Base-by-base conservation (phyloP, 106 monocot species). In the Dendrobium huoshanense region DNA sequence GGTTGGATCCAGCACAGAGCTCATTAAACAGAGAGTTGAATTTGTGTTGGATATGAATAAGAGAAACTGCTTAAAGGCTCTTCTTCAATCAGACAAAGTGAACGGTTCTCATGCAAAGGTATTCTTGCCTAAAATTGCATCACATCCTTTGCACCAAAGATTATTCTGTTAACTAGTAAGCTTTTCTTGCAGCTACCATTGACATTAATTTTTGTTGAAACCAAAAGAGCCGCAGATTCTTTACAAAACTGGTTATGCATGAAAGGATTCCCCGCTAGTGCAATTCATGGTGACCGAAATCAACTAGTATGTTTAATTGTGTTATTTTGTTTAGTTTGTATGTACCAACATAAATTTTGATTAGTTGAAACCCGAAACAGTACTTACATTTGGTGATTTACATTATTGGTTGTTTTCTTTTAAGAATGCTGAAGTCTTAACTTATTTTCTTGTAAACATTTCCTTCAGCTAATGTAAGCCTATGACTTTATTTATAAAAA, bases 121-220 rank as follows among this genome's bases (percentile, higher is more conserved):
- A 70, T 37, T 37, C 10, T 37, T 37, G 24, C 37, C 70, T 33
- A 15, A 5, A 37, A 70, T 70, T 65, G 1, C 24, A 10, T 65
- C 7, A 24, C 25, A 65, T 65, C 1, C 9, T 1, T 65, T 2
- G 24, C 15, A 51, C 13, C 51, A 11, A 51, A 51, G 5, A 64
- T 64, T 64, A 22, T 16, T 37, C 13, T 70, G 37, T 70, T 11
- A 15, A 24, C 24, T 65, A 22, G 24, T 65, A 65, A 9, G 64
- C 25, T 65, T 25, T 25, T 70, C 37, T 13, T 80, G 65, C 85
- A 91, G 91, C 84, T 78, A 78, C 54, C 85, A 75, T 85, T 88
- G 55, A 91, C 88, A 45, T 80, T 91, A 51, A 85, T 91, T 33
- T 91, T 91, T 82, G 88, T 91, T 58, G 88, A 88, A 82, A 91